Percentiles rank a stretch among this genome's conserved stretches.
Evolutionary conservation across 345 rosid genomes (phyloP).

Genomic region (Citrus sp.): DNA sequence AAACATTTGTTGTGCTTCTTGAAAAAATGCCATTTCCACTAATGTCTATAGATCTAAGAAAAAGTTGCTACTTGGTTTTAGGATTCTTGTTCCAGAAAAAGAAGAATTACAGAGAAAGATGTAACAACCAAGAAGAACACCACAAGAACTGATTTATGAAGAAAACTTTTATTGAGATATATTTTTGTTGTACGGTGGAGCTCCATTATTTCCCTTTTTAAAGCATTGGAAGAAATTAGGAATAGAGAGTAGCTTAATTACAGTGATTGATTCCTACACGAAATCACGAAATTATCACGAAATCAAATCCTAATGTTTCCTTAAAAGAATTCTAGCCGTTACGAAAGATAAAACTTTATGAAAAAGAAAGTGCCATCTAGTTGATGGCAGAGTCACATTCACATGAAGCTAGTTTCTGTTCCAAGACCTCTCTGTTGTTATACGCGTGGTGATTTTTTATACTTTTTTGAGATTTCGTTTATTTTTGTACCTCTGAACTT

Average conservation of each 20-base stretch:
- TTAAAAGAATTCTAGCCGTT: too few species aligned
- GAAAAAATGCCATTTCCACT: background rate
- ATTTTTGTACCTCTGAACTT: background rate
- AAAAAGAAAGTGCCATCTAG: background rate
- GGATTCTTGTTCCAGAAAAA: background rate
- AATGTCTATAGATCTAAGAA: background rate
- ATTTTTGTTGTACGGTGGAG: too few species aligned
- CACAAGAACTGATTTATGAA: too few species aligned
- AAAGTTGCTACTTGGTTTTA: background rate
- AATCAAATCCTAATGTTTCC: too few species aligned
- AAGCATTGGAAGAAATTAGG: too few species aligned
- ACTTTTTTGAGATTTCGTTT: background rate
- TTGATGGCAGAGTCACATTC: background rate
- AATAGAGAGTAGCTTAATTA: too few species aligned
- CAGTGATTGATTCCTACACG: too few species aligned
- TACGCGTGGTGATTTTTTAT: background rate
- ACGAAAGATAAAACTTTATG: background rate
- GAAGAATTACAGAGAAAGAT: background rate
- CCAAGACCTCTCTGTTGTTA: background rate
- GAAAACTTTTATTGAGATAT: too few species aligned
- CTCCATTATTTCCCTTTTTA: too few species aligned
- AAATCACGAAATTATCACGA: too few species aligned
- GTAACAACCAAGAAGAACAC: too few species aligned
- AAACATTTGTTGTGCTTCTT: background rate
- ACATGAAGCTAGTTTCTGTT: background rate